Evolutionary conservation across 2,329 filamentous ascomycete genomes (phyloP), one percentile per base, ranked within the genome.

Genomic region (Colletotrichum sp.): DNA sequence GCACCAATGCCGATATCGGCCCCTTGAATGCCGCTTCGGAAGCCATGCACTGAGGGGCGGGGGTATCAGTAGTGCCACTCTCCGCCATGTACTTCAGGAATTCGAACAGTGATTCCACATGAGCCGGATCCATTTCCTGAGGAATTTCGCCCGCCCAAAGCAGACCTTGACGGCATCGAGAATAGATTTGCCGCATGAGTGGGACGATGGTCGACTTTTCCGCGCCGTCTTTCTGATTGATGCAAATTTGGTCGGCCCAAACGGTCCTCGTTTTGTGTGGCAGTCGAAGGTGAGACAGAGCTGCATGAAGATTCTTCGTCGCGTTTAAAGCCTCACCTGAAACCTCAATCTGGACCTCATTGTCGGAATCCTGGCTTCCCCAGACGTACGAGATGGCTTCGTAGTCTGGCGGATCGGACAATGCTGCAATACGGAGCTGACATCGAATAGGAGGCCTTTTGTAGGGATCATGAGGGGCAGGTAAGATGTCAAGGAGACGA

Each of bases 401-500:
- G 44, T 52, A 52, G n/a, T 52, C 44, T 1, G n/a, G 44, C 6
- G 44, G 44, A 1, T 52, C n/a, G 6, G 1, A 22, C 3, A 52
- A 52, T 52, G 44, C 1, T 52, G 44, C n/a, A 0, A 52, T 11
- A 0, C 44, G 44, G 5, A 52, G 44, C 1, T 52, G 44, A 2
- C 44, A 52, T 22, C 44, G 44, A 22, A 52, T 3, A 22, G n/a
- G n/a, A 52, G 6, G 0, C 0, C 5, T 52, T 13, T 0, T 0
- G n/a, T 2, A 3, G 6, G n/a, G 2, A 0, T 52, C 44, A 0
- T 8, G 11, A 22, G n/a, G 1, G 1, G n/a, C 44, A 13, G 44
- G 44, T 0, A 52, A 3, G 2, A 52, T 52, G 1, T 52, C 44
- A 3, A 52, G 11, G 0, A 52, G 0, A 1, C 44, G 44, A 2